phyloP scores from a whole-genome alignment of 129 eudicot genomes.

The Pulicaria dysenterica region DNA sequence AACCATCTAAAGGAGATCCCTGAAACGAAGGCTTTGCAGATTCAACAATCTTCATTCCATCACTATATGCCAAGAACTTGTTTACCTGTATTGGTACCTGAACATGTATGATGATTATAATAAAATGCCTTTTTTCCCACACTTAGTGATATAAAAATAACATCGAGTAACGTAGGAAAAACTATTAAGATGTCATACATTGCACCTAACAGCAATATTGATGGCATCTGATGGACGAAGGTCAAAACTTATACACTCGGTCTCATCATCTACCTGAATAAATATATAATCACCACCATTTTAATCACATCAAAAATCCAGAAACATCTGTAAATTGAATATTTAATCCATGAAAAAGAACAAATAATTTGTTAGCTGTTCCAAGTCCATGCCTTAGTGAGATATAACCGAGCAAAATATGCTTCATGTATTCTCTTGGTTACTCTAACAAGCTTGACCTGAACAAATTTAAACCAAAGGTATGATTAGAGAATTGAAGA shows the following conservation, averaged over 20 bases:
- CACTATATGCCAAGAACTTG: slow-evolving; percentile 71
- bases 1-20: slow-evolving; percentile 51
- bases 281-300: slow-evolving; percentile 27
- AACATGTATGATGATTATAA: slow-evolving; percentile 10
- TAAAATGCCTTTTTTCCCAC: not conserved
- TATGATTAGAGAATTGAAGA: not conserved
- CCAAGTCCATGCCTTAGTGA: slow-evolving; percentile 59
- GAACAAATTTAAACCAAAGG: slow-evolving; percentile 20
- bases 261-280: slow-evolving; percentile 70
- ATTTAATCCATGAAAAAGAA: not conserved
- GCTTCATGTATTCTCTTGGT: slow-evolving; percentile 89
- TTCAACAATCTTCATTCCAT: slow-evolving; percentile 79
- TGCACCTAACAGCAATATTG: slow-evolving; percentile 92
- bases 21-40: slow-evolving; percentile 51
- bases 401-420: slow-evolving; percentile 77
- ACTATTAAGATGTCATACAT: slow-evolving; percentile 45
- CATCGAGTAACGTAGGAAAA: not conserved
- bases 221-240: slow-evolving; percentile 94
- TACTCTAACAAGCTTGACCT: slow-evolving; percentile 94
- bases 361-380: not conserved
- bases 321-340: not conserved
- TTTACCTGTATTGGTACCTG: slow-evolving; percentile 93
- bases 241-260: slow-evolving; percentile 62
- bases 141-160: not conserved
- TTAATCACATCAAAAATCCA: slow-evolving; percentile 1